Base-by-base conservation (phyloP, 768 basidiomycete species). In the Hemileccinum impolitum region DNA sequence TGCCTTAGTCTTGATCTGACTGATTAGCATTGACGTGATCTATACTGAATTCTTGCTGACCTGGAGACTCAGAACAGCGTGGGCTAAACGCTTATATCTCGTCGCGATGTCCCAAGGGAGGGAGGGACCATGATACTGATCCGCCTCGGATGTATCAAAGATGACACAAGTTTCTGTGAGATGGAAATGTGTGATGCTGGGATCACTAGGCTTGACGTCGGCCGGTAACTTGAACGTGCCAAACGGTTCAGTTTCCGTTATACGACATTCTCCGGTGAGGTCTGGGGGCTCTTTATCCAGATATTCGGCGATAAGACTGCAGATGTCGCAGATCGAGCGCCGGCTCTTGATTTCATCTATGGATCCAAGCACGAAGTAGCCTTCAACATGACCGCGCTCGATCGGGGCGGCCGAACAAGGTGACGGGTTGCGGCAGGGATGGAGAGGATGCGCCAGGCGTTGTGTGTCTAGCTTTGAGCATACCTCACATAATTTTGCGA, bases 321-420 rank as follows among this genome's bases (percentile, higher is more conserved):
- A 57, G 35, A 58, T 15, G 11, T 47, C 52, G 44, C 56, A 57
- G 17, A 38, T 17, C 0, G 6, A 44, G 8, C 56, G 48, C 23
- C 58, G 48, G 9, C 19, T 1, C 34, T 50, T 60, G 54, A 60
- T 53, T 31, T 47, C 51, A 38, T 42, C 43, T 19, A 57, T 7
- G 11, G 48, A 48, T 21, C 59, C 59, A 10, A 57, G 58, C 25
- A 21, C 0, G n/a, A 36, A 2, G 21, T 32, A 23, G 1, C n/a
- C 4, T 9, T 12, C 28, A 9, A 30, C 18, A 12, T 25, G 8
- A 14, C 6, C 9, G n/a, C 1, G 18, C 14, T 37, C 12, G 21
- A 23, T n/a, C 13, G 52, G 56, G 9, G 48, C 23, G 6, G 15
- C 12, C 4, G 36, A 54, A 31, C 56, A 58, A 1, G 45, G 43